Evolutionary conservation across 164 flowering plant species (phyloP), one percentile per base, ranked within the genome.

Genomic region (Macadamia integrifolia): DNA sequence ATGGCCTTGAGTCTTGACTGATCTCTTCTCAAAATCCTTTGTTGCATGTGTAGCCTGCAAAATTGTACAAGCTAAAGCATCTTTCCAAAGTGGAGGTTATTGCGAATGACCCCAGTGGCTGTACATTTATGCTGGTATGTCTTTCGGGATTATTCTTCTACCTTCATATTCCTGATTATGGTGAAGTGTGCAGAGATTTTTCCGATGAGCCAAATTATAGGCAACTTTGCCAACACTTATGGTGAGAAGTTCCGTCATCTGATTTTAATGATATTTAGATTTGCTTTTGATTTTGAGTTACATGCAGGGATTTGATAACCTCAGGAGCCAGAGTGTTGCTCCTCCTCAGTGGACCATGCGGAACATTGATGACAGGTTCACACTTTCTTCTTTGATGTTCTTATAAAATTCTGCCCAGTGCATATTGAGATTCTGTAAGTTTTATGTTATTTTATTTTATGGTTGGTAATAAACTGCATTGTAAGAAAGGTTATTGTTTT

Each of bases 281-380:
- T 17, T 18, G 14, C 48, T 64, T 71, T 29, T 29, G 43, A 43
- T 49, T 28, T 29, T 28, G 29, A 40, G 1, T 28, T 60, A 35
- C 40, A 2, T 73, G 15, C 72, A 94, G 99, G 99, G 99, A 52
- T 95, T 95, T 82, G 99, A 95, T 79, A 95, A 95, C 72, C 94
- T 95, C 44, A 88, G 91, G 80, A 92, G 85, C 76, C 96, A 95
- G 75, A 90, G 90, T 77, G 98, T 92, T 70, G 84, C 98, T 40
- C 98, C 97, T 48, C 93, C 99, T 74, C 99, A 95, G 66, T 95
- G 98, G 97, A 95, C 99, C 56, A 92, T 92, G 98, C 99, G 99
- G 68, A 95, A 92, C 80, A 76, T 85, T 71, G 92, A 92, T 82
- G 99, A 95, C 74, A 92, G 99, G 98, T 95, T 35, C 40, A 35